Conservation (phyloP, 2,329 filamentous ascomycete species). For the Aspergillus caelatus region DNA sequence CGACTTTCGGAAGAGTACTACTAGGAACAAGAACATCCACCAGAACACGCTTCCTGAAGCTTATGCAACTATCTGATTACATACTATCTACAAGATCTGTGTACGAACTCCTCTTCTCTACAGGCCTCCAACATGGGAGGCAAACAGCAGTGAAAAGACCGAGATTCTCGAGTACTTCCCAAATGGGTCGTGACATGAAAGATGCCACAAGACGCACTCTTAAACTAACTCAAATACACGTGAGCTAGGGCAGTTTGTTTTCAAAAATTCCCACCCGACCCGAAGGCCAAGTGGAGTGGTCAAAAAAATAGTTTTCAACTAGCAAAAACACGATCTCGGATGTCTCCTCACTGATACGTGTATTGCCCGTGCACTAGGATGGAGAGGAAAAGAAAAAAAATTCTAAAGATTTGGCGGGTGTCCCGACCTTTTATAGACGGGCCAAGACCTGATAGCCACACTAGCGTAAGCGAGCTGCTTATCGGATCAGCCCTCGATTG, state of each 20-base stretch:
- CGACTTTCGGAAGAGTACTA: too few species aligned
- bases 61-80: not conserved
- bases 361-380: conserved; percentile 68
- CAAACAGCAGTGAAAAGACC: conserved; percentile 43
- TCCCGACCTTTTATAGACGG: conserved; percentile 23
- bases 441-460: conserved; percentile 21
- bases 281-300: conserved; percentile 73
- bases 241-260: conserved; percentile 37
- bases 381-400: conserved; percentile 38
- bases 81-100: not conserved
- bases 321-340: conserved; percentile 88
- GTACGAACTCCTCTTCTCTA: conserved; percentile 36
- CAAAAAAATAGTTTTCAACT: conserved; percentile 83
- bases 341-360: conserved; percentile 83
- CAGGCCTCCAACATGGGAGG: conserved; percentile 38
- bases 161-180: conserved; percentile 11
- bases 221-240: conserved; percentile 21
- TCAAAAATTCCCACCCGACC: conserved; percentile 81
- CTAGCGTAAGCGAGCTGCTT: conserved; percentile 34
- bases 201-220: conserved; percentile 12
- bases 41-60: not conserved
- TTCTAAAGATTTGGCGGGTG: conserved; percentile 18
- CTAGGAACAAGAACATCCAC: too few species aligned
- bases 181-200: not conserved
- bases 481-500: conserved; percentile 9